phyloP scores from a whole-genome alignment of 129 eudicot genomes.

The Pseudognaphalium luteoalbum region DNA sequence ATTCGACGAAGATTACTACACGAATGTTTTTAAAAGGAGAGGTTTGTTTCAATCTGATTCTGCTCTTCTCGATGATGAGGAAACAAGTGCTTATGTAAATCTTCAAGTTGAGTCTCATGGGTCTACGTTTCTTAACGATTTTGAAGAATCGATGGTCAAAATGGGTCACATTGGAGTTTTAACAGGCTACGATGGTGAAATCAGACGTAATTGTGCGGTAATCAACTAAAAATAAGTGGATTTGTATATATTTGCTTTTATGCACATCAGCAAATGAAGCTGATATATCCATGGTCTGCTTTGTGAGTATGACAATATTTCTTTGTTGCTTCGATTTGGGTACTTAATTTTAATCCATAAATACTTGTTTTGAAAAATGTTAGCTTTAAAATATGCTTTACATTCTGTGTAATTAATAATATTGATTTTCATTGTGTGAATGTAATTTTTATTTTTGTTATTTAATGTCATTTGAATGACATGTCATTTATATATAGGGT shows the following conservation, averaged over 20 bases:
- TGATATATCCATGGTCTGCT: constrained; percentile 15
- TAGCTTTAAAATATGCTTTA: too few relatives aligned
- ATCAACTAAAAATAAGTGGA: constrained; percentile 23
- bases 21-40: constrained; percentile 49
- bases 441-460: too few relatives aligned
- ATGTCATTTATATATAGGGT: too few relatives aligned
- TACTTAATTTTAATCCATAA: too few relatives aligned
- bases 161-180: constrained; percentile 66
- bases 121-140: constrained; percentile 49
- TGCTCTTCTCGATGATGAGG: constrained; percentile 47
- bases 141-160: constrained; percentile 58
- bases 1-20: constrained; percentile 49
- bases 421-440: too few relatives aligned
- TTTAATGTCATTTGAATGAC: too few relatives aligned
- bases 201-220: constrained; percentile 47
- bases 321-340: too few relatives aligned
- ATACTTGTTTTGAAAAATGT: too few relatives aligned
- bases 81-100: constrained; percentile 47
- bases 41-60: constrained; percentile 63
- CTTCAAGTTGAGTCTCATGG: constrained; percentile 31
- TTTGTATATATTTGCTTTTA: background rate
- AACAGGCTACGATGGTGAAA: constrained; percentile 55
- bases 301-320: too few relatives aligned
- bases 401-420: too few relatives aligned
- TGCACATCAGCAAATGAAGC: background rate